Evolutionary conservation across 768 basidiomycete species (phyloP), one percentile per base, ranked within the genome.

Genomic region (Hericium alpestre): DNA sequence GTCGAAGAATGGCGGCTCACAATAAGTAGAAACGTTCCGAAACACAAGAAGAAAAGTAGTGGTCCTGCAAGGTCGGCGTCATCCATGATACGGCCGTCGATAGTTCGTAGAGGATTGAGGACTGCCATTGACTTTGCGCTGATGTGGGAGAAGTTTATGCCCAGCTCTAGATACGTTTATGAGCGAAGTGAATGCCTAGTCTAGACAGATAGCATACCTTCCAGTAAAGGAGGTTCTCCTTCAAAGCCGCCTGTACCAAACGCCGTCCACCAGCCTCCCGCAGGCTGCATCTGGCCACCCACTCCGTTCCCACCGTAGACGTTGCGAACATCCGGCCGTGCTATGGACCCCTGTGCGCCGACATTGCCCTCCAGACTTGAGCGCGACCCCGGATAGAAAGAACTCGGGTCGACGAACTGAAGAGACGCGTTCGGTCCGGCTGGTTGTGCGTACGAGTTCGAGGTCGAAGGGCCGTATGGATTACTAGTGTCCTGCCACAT

Each of bases 61-160:
- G 96, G 96, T 0, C 96, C 96, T 9, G 95, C 93, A 32, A 99
- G 79, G 72, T 99, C 96, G 20, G 95, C 94, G 65, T 99, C 96
- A 70, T 99, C 96, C 96, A 99, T 99, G 58, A 99, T 98, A 57
- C 80, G 86, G 60, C 87, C 90, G 59, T 96, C 87, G 37, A 94
- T 81, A 52, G 76, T 76, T 57, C 82, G 79, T 20, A 98, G 74
- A 3, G 96, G 96, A 66, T 99, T 98, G 53, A 99, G 82, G 8
- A 98, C 96, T 0, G 96, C 93, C 71, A 94, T 72, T 22, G 93
- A 90, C 75, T 98, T 99, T 56, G 82, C 84, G 38, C 87, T 82
- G 71, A 99, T 98, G 69, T 99, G 96, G 38, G 84, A 82, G 63
- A 98, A 96, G 73, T 99, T 98, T 69, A 99, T 94, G 41, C 96